A percentile compares a stretch with the other conserved stretches of the same genome.
phyloP scores from a whole-genome alignment of 2,329 filamentous ascomycete genomes.

The Alternaria hordeiaustralica region DNA sequence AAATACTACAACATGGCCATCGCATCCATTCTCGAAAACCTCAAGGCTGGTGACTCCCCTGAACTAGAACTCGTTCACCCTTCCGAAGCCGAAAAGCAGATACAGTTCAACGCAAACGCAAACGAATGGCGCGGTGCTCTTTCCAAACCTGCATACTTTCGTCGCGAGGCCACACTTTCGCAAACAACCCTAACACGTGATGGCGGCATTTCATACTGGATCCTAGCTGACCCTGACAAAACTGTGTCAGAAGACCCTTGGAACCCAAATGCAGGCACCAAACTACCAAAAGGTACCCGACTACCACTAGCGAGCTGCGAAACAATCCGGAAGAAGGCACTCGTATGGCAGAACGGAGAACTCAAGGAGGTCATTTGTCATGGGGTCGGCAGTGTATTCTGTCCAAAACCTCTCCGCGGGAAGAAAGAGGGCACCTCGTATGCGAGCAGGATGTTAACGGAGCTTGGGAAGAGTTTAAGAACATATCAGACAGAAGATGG shows the following conservation, averaged over 20 bases:
- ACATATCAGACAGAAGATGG: constrained; percentile 58
- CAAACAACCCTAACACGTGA: constrained; percentile 60
- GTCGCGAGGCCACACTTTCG: constrained; percentile 62
- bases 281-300: constrained; percentile 51
- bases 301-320: constrained; percentile 66
- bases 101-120: constrained; percentile 62
- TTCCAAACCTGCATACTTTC: constrained; percentile 61
- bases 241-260: constrained; percentile 39
- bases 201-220: constrained; percentile 65
- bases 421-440: constrained; percentile 54
- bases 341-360: constrained; percentile 56
- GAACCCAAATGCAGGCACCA: constrained; percentile 43
- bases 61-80: constrained; percentile 62
- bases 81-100: constrained; percentile 60
- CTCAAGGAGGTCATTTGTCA: constrained; percentile 67
- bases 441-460: constrained; percentile 77
- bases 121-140: constrained; percentile 65
- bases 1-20: constrained; percentile 31
- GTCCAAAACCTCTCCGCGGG: constrained; percentile 65
- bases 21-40: constrained; percentile 19
- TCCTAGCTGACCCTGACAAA: constrained; percentile 58
- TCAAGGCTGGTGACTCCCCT: constrained; percentile 59
- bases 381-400: constrained; percentile 83
- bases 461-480: constrained; percentile 64
- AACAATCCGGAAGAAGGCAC: constrained; percentile 57